Percentiles rank a stretch among this genome's conserved stretches.
These are phyloP conservation scores for Lactarius deliciosus DNA, from an alignment of 768 basidiomycete species.

Conservation along the genomic window DNA sequence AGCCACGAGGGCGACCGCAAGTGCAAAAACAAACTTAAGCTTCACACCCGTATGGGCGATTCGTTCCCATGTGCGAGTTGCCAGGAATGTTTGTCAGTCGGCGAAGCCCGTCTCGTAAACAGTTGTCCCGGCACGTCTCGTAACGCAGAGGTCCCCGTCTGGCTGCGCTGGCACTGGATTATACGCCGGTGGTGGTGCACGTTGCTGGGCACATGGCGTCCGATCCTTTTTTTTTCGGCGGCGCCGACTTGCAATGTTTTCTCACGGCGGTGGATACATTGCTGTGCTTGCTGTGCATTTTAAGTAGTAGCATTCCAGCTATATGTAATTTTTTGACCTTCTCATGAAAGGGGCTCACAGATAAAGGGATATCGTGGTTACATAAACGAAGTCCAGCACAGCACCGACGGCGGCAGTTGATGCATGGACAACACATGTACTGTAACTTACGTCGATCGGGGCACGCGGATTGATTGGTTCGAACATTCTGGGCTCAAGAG, in stretches of 20 bases:
- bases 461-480: neutral
- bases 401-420: neutral
- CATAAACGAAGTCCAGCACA: neutral
- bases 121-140: neutral
- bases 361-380: too few species aligned
- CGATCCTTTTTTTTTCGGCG: neutral
- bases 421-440: neutral
- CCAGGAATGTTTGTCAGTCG: neutral
- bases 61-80: neutral
- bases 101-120: too few species aligned
- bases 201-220: neutral
- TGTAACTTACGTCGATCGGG: too few species aligned
- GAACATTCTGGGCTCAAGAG: neutral
- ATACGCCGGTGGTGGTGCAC: neutral
- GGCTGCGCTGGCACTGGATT: too few species aligned
- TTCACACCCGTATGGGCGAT: neutral
- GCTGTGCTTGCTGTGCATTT: neutral
- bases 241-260: neutral
- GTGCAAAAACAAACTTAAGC: neutral
- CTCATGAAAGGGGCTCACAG: neutral
- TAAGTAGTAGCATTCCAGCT: neutral
- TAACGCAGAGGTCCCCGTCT: neutral
- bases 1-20: neutral
- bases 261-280: neutral
- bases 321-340: neutral